Percentiles rank a stretch among this genome's conserved stretches.
Evolutionary conservation across 75 land plant species (phyloP).

Genomic region (Cunninghamia lanceolata): DNA sequence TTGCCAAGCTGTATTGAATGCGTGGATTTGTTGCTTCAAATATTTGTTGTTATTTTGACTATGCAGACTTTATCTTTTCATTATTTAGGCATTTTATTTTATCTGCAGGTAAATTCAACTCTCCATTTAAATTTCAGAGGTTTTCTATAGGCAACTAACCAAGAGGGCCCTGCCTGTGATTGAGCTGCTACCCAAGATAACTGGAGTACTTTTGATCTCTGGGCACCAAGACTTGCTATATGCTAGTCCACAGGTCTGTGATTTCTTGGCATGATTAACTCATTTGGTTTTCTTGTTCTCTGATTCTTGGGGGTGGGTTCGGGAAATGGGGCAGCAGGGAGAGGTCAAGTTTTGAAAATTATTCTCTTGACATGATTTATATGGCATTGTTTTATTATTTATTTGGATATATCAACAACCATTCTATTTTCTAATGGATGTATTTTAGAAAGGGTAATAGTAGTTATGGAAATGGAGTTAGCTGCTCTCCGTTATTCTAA

Average conservation of each 20-base stretch:
- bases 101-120: slow-evolving; percentile 1
- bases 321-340: not conserved
- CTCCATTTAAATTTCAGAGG: not conserved
- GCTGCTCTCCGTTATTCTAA: not conserved
- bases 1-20: not conserved
- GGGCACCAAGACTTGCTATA: not conserved
- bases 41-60: not conserved
- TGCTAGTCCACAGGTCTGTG: not conserved
- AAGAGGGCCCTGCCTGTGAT: not conserved
- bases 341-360: not conserved
- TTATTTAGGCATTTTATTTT: not conserved
- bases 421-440: not conserved
- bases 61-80: not conserved
- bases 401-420: not conserved
- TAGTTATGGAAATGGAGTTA: not conserved
- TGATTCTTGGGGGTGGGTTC: not conserved
- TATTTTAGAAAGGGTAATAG: not conserved
- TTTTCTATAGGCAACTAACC: slow-evolving; percentile 5
- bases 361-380: not conserved
- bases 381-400: not conserved
- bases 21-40: not conserved
- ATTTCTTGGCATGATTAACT: not conserved
- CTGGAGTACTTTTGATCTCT: not conserved
- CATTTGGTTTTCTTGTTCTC: not conserved
- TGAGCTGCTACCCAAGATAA: not conserved